Evolutionary conservation across 2,329 filamentous ascomycete genomes (phyloP).

Genomic region (Mycosphaerella sp.): DNA sequence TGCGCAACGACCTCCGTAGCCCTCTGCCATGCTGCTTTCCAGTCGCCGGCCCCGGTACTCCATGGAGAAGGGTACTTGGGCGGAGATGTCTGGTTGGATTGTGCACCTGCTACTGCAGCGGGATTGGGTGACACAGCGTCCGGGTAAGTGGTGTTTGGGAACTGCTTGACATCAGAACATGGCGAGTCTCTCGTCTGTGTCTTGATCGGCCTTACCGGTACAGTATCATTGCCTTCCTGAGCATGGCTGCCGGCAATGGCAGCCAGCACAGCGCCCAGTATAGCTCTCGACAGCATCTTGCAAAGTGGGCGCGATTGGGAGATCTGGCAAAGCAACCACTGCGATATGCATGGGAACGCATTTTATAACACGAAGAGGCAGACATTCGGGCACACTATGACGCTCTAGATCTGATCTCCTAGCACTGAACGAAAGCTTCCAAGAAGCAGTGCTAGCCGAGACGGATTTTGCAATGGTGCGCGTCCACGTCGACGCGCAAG

Average conservation of each 20-base stretch:
- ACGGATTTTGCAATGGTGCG: no score
- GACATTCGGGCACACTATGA: no score
- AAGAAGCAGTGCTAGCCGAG: no score
- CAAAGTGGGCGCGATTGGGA: not conserved
- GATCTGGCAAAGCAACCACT: not conserved
- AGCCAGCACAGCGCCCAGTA: slow-evolving; percentile 12
- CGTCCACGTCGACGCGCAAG: no score
- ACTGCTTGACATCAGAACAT: slow-evolving; percentile 1
- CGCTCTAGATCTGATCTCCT: no score
- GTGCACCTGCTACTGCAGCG: slow-evolving; percentile 26
- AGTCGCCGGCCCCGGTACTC: slow-evolving; percentile 67
- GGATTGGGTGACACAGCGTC: slow-evolving; percentile 18
- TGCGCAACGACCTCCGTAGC: slow-evolving; percentile 74
- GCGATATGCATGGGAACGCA: not conserved
- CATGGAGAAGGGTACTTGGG: slow-evolving; percentile 83
- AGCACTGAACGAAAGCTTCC: no score
- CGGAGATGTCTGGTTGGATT: slow-evolving; percentile 43
- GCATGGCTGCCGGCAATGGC: slow-evolving; percentile 6
- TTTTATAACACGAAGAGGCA: no score
- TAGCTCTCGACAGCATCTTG: slow-evolving; percentile 10
- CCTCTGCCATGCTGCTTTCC: slow-evolving; percentile 68
- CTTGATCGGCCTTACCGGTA: slow-evolving; percentile 4
- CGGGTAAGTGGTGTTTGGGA: slow-evolving; percentile 15
- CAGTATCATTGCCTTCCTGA: slow-evolving; percentile 18
- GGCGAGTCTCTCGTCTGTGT: not conserved